Conservation (phyloP, 192 early-diverging fungal genomes). For the Coemansia sp. region DNA sequence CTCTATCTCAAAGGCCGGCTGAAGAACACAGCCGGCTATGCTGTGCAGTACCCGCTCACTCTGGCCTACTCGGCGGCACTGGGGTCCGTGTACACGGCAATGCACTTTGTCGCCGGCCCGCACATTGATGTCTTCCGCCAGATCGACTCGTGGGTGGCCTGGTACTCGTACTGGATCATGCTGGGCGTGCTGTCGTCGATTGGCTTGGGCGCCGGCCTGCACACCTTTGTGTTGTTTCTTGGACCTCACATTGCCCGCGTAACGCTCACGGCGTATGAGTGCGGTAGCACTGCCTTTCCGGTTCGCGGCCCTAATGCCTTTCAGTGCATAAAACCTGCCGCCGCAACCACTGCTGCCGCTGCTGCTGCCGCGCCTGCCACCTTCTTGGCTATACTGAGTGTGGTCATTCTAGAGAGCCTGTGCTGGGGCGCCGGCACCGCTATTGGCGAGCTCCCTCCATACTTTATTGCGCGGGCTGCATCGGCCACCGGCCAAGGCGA, state of each 20-base stretch:
- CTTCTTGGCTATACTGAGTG: conserved; percentile 60
- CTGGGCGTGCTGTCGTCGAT: conserved; percentile 87
- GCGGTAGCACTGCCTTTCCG: conserved; percentile 68
- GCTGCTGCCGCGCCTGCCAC: conserved; percentile 41
- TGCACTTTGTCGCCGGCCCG: conserved; percentile 41
- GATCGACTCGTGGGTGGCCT: conserved; percentile 61
- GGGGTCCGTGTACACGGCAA: conserved; percentile 22
- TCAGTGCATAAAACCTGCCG: conserved; percentile 13
- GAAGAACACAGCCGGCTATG: conserved; percentile 11
- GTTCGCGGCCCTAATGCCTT: conserved; percentile 63
- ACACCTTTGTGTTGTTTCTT: conserved; percentile 92
- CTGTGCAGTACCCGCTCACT: conserved; percentile 32
- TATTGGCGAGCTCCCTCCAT: conserved; percentile 90
- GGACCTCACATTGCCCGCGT: conserved; percentile 88
- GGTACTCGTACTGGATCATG: conserved; percentile 86
- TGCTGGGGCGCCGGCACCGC: conserved; percentile 94
- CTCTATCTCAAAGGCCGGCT: conserved; percentile 31
- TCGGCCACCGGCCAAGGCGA: conserved; percentile 39
- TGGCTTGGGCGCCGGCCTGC: conserved; percentile 89
- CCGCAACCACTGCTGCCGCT: conserved; percentile 7
- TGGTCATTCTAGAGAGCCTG: conserved; percentile 73
- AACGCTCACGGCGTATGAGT: conserved; percentile 83
- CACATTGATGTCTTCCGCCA: conserved; percentile 22
- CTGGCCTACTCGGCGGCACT: conserved; percentile 34
- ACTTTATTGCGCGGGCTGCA: conserved; percentile 84